Evolutionary conservation across 2,329 filamentous ascomycete genomes (phyloP).

Genomic region (Ceratocystiopsis sp.): DNA sequence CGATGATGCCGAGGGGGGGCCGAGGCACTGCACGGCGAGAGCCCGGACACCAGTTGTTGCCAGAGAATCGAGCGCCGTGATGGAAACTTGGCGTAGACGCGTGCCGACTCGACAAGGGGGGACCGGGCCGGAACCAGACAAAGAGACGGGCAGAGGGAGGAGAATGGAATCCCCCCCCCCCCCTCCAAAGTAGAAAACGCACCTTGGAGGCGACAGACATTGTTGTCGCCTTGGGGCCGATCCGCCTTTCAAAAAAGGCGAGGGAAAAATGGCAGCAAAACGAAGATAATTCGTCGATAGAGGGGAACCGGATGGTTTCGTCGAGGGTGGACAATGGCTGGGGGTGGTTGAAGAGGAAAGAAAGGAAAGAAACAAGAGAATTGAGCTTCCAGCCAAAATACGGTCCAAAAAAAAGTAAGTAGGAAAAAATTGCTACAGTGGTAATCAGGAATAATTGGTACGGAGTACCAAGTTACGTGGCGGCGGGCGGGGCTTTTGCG

Average conservation of each 20-base stretch:
- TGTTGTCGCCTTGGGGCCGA: constrained; percentile 33
- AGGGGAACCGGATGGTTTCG: neutral
- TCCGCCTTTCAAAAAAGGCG: constrained; percentile 35
- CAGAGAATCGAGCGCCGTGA: too few relatives aligned
- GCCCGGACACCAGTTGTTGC: too few relatives aligned
- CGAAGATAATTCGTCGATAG: constrained; percentile 4
- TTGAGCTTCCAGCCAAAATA: constrained; percentile 3
- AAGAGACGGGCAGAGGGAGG: neutral
- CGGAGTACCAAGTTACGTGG: neutral
- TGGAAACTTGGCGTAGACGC: neutral
- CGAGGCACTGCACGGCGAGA: too few relatives aligned
- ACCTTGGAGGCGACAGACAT: constrained; percentile 48
- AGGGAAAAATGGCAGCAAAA: constrained; percentile 14
- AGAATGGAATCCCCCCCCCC: neutral
- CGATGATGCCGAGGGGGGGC: too few relatives aligned
- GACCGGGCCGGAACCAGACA: neutral
- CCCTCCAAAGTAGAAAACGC: constrained; percentile 14
- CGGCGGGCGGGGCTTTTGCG: neutral
- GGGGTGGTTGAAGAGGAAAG: constrained; percentile 8
- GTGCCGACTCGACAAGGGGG: neutral
- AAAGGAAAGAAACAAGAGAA: constrained; percentile 9
- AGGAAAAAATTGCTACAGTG: constrained; percentile 1
- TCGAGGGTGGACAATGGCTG: constrained; percentile 1
- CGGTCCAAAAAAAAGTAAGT: constrained; percentile 1
- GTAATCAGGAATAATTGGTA: neutral